Percentiles rank a stretch among this genome's conserved stretches.
Evolutionary conservation across 176 grass and related monocot species (phyloP).

Genomic region (Olyra latifolia): DNA sequence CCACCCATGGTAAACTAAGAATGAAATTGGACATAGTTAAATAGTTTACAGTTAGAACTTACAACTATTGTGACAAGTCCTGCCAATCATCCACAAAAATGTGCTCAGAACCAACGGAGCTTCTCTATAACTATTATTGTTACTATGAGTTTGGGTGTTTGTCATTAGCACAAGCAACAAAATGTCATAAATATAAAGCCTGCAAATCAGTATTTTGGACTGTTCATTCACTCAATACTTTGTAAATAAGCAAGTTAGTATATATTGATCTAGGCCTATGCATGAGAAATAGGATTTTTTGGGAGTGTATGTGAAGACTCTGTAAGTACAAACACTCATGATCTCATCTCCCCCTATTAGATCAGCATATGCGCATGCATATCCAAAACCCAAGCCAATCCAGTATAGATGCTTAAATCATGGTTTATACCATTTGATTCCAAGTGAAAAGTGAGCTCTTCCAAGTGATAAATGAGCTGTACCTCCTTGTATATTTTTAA

Average conservation of each 20-base stretch:
- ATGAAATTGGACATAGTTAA: background rate
- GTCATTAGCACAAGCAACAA: background rate
- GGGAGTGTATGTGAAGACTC: background rate
- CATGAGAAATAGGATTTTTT: slow-evolving; percentile 19
- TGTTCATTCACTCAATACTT: background rate
- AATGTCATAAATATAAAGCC: background rate
- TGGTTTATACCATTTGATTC: slow-evolving; percentile 3
- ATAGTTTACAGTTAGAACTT: background rate
- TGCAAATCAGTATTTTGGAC: slow-evolving; percentile 8
- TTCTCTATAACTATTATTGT: background rate
- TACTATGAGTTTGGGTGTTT: background rate
- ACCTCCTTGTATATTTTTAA: slow-evolving; percentile 92
- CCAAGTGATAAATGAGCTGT: slow-evolving; percentile 28
- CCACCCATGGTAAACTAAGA: background rate
- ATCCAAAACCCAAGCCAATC: slow-evolving; percentile 10
- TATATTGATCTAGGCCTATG: background rate
- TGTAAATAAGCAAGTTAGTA: background rate
- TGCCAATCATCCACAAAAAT: background rate
- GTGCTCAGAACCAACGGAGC: slow-evolving; percentile 9
- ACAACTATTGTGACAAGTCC: background rate
- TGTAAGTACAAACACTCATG: background rate
- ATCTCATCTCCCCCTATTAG: background rate
- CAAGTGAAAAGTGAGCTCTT: slow-evolving; percentile 18
- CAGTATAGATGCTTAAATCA: slow-evolving; percentile 1
- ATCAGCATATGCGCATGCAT: slow-evolving; percentile 2